phyloP scores from a whole-genome alignment of 257 asterid species.

The Solanum tacnaense region DNA sequence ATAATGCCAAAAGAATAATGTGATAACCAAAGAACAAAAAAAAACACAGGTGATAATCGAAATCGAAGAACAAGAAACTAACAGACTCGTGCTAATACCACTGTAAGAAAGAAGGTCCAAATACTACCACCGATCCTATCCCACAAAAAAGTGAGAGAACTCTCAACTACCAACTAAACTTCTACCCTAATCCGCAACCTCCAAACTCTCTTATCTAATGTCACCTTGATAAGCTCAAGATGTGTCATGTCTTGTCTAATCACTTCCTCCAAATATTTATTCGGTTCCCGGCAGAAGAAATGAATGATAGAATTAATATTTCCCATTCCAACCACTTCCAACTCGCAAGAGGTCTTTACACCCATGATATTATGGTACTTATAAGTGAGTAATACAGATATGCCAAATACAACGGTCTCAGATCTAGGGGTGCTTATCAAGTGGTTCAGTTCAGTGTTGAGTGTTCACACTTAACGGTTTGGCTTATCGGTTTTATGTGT shows the following conservation, averaged over 20 bases:
- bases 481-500: background rate
- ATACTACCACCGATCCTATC: background rate
- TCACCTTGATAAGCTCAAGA: background rate
- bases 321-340: background rate
- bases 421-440: background rate
- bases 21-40: background rate
- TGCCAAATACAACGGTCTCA: background rate
- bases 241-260: background rate
- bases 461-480: background rate
- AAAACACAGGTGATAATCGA: background rate
- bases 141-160: background rate
- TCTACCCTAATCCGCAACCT: background rate
- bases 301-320: background rate
- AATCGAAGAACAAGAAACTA: background rate
- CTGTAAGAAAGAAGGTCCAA: background rate
- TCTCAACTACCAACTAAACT: background rate
- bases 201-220: background rate
- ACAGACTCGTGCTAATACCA: background rate
- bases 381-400: background rate
- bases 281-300: background rate
- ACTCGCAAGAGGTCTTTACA: background rate
- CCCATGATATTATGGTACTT: background rate
- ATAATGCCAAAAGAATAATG: background rate
- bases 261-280: background rate
- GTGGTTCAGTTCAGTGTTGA: background rate